phyloP scores from a whole-genome alignment of 2,329 filamentous ascomycete genomes.

The Penicillium sp. region DNA sequence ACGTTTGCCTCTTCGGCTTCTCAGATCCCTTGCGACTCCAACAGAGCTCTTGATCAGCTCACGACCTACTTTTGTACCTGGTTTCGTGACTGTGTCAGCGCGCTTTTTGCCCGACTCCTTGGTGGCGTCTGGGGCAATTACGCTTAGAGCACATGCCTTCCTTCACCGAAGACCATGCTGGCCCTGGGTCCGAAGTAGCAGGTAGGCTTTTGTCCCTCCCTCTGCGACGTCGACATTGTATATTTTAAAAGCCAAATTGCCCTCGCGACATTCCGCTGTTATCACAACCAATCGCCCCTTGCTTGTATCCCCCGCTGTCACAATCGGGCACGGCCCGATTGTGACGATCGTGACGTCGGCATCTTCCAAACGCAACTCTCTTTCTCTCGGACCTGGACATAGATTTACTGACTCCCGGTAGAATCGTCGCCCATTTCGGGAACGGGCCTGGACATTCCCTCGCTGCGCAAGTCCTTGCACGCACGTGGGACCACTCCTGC shows the following conservation, averaged over 20 bases:
- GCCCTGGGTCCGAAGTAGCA: slow-evolving; percentile 24
- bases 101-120: background rate
- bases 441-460: slow-evolving; percentile 25
- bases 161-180: slow-evolving; percentile 26
- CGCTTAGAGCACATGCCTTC: slow-evolving; percentile 28
- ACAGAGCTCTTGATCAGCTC: background rate
- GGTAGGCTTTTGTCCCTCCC: slow-evolving; percentile 25
- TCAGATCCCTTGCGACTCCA: background rate
- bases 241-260: slow-evolving; percentile 11
- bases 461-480: slow-evolving; percentile 23
- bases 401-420: slow-evolving; percentile 26
- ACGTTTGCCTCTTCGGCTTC: slow-evolving; percentile 1
- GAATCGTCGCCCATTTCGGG: slow-evolving; percentile 26
- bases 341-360: slow-evolving; percentile 11
- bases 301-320: slow-evolving; percentile 9
- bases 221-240: slow-evolving; percentile 7
- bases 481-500: slow-evolving; percentile 16
- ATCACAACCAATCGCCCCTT: slow-evolving; percentile 7
- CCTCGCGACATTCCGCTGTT: slow-evolving; percentile 8
- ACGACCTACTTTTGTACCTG: slow-evolving; percentile 2
- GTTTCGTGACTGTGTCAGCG: slow-evolving; percentile 7
- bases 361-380: slow-evolving; percentile 7
- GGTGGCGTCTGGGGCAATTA: slow-evolving; percentile 1
- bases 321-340: background rate
- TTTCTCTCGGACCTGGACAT: slow-evolving; percentile 5